Evolutionary conservation across 2,329 filamentous ascomycete genomes (phyloP).

Genomic region (Keithomyces neogunnii): DNA sequence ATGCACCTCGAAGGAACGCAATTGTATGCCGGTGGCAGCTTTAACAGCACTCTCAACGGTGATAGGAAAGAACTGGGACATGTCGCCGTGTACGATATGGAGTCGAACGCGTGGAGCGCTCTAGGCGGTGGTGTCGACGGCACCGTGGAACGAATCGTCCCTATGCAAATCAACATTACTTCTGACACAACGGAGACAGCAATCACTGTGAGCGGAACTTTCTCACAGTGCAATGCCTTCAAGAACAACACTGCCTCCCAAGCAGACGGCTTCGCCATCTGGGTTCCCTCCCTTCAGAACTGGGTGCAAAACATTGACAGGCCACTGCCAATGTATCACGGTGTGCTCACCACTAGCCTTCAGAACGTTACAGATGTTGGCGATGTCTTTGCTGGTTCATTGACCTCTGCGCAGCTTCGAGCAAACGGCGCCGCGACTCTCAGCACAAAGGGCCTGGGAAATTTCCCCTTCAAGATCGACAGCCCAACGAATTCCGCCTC

Average conservation of each 20-base stretch:
- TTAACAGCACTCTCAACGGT: slow-evolving; percentile 62
- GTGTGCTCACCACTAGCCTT: slow-evolving; percentile 60
- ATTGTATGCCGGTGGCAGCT: slow-evolving; percentile 78
- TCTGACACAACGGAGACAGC: slow-evolving; percentile 59
- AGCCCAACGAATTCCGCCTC: slow-evolving; percentile 16
- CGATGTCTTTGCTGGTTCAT: slow-evolving; percentile 73
- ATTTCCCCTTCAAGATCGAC: slow-evolving; percentile 50
- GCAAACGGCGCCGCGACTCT: slow-evolving; percentile 67
- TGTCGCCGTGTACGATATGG: slow-evolving; percentile 66
- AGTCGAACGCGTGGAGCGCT: slow-evolving; percentile 62
- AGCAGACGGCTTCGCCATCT: slow-evolving; percentile 75
- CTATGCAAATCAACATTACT: slow-evolving; percentile 72
- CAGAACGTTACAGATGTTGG: slow-evolving; percentile 55
- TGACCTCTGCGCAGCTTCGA: slow-evolving; percentile 66
- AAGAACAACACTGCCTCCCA: slow-evolving; percentile 50
- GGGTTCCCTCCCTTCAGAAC: slow-evolving; percentile 77
- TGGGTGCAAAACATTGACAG: slow-evolving; percentile 78
- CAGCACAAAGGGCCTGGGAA: slow-evolving; percentile 40
- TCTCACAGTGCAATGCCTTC: slow-evolving; percentile 64
- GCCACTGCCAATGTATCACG: slow-evolving; percentile 57
- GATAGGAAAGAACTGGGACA: slow-evolving; percentile 59
- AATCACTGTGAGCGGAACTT: slow-evolving; percentile 73
- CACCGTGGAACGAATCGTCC: slow-evolving; percentile 63
- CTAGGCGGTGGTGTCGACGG: slow-evolving; percentile 84
- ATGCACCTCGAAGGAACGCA: slow-evolving; percentile 58